Evolutionary conservation across 345 rosid genomes (phyloP).

Genomic region (Hypericum androsaemum): DNA sequence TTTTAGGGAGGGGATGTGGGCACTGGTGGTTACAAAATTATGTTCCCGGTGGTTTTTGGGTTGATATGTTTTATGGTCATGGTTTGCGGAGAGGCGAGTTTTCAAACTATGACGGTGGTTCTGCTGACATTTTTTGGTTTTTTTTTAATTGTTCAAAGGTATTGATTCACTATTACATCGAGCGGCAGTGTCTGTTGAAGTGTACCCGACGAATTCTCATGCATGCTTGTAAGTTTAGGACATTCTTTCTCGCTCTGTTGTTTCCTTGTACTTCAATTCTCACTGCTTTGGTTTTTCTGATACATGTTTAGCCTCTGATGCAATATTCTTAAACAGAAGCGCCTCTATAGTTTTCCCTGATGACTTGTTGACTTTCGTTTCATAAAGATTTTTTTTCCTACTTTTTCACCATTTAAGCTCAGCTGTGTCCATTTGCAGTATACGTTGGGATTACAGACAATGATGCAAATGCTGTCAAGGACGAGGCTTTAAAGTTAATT

Average conservation of each 20-base stretch:
- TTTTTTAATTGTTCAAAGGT: constrained; percentile 36
- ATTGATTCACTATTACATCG: constrained; percentile 68
- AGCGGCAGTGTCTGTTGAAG: constrained; percentile 92
- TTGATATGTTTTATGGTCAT: too few relatives aligned
- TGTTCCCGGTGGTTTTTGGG: too few relatives aligned
- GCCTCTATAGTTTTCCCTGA: too few relatives aligned
- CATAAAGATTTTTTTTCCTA: background rate
- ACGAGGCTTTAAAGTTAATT: constrained; percentile 52
- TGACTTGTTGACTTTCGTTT: constrained; percentile 1
- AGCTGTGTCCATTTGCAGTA: constrained; percentile 32
- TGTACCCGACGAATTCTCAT: constrained; percentile 62
- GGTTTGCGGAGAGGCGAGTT: background rate
- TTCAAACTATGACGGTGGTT: background rate
- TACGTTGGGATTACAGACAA: constrained; percentile 33
- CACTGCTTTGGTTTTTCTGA: background rate
- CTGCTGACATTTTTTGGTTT: constrained; percentile 4
- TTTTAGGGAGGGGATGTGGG: too few relatives aligned
- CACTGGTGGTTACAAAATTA: too few relatives aligned
- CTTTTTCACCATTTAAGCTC: too few relatives aligned
- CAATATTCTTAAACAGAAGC: too few relatives aligned
- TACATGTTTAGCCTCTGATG: background rate
- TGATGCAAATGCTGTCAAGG: constrained; percentile 34
- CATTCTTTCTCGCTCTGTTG: background rate
- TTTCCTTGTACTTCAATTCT: background rate
- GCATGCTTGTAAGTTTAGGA: constrained; percentile 57